Evolutionary conservation across 495 filamentous ascomycete genomes (phyloP).

Genomic region (Penicillium pancosmium): DNA sequence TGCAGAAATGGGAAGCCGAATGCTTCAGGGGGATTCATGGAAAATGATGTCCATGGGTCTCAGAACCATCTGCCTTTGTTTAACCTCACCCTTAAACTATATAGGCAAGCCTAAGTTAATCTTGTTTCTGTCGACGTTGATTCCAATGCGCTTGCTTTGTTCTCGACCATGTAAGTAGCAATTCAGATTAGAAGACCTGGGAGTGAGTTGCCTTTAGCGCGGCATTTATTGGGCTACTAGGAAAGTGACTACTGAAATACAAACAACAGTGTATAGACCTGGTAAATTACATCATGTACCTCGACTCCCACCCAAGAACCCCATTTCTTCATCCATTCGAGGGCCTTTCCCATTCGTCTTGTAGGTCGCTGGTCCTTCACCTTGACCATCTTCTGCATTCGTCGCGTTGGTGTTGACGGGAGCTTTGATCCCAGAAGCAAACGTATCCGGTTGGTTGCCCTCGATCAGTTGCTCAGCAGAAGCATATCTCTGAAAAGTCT

Average conservation of each 20-base stretch:
- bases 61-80: conserved; percentile 9
- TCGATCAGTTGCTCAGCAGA: too few species aligned
- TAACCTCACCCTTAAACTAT: not conserved
- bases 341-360: too few species aligned
- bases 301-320: too few species aligned
- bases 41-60: conserved; percentile 7
- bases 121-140: not conserved
- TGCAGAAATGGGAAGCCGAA: conserved; percentile 1
- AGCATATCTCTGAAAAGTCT: too few species aligned
- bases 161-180: conserved; percentile 5
- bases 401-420: too few species aligned
- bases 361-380: too few species aligned
- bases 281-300: not conserved
- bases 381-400: too few species aligned
- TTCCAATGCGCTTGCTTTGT: too few species aligned
- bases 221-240: not conserved
- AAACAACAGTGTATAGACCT: not conserved
- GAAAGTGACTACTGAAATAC: not conserved
- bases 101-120: conserved; percentile 3
- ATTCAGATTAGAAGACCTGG: conserved; percentile 1
- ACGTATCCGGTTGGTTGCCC: too few species aligned
- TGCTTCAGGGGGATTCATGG: not conserved
- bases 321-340: too few species aligned
- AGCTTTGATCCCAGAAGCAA: too few species aligned
- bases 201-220: conserved; percentile 1